Evolutionary conservation across 2,329 filamentous ascomycete species (phyloP), one percentile per base, ranked within the genome.

Genomic region (Penicillium sp.): DNA sequence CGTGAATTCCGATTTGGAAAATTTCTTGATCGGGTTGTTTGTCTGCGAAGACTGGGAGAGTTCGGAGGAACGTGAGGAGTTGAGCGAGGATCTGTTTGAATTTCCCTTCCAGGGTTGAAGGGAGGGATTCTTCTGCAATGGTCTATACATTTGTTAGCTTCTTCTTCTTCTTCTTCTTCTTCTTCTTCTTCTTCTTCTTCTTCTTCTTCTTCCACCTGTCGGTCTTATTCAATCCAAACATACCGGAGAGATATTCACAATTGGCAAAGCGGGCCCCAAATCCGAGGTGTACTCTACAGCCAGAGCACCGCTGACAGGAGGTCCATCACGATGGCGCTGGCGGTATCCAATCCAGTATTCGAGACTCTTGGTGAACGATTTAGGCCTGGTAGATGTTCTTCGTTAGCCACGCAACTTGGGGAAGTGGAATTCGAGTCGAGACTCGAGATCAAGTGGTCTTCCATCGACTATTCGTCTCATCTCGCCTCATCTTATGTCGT

Each of bases 11-110:
- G 13, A 69, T 47, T 0, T 68, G 55, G 47, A 61, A 69, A 15
- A 60, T 55, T 30, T 69, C 67, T 54, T 69, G 67, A 49, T 66
- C 62, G 0, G 66, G 66, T 8, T 68, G 17, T 18, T 63, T 61
- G 52, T 68, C 62, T 13, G 52, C 60, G 5, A 51, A 55, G 3
- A 55, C 44, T 7, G 47, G 45, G 13, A 62, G 54, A 13, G 48
- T 52, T 21, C 53, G 47, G 13, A 65, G 33, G 37, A 66, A 47
- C 9, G 55, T 36, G n/a, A 61, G 49, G 13, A 68, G 47, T 36
- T 68, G 63, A 6, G 54, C 46, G 3, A 68, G 58, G 7, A 68
- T 60, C 7, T 65, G 54, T 40, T 68, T 63, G 52, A 68, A 62
- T 8, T 64, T 64, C 10, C 49, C 55, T 15, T 51, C 39, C 1